Evolutionary conservation across 176 grass and related monocot genomes (phyloP), one percentile per base, ranked within the genome.

Genomic region (Phoenix roebelenii): DNA sequence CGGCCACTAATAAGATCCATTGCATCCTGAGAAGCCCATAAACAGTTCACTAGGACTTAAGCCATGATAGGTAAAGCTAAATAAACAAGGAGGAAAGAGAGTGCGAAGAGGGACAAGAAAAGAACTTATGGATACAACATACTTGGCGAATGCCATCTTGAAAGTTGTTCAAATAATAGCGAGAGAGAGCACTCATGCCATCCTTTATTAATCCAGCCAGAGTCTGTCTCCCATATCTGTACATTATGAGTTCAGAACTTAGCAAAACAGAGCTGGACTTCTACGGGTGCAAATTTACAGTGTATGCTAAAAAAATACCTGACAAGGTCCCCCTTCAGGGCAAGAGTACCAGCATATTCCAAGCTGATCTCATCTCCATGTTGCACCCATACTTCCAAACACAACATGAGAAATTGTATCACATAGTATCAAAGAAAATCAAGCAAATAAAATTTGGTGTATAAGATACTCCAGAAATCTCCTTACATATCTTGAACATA

Each of bases 111-210:
- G 35, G 10, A 2, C 2, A 12, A 44, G 35, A 44, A 44, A 44
- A 44, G 35, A 44, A 44, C 35, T 44, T 50, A 63, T 15, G 16
- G 55, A 51, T 49, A 23, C 1, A 18, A 78, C 71, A 55, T 83
- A 92, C 93, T 71, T 98, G 93, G 53, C 87, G 73, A 71, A 85
- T 61, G 64, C 93, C 93, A 1, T 98, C 93, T 61, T 92, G 93
- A 79, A 92, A 98, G 81, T 98, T 98, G 76, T 98, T 95, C 82
- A 92, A 83, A 80, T 92, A 98, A 83, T 98, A 98, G 64, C 93
- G 79, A 16, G 93, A 92, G 76, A 98, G 80, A 73, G 93, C 81
- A 70, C 73, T 92, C 74, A 89, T 78, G 22, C 87, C 93, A 83
- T 89, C 93, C 75, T 92, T 98, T 73, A 98, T 72, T 72, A 92